phyloP scores from a whole-genome alignment of 805 yeast species.

The Zygoascus bituminiphila region DNA sequence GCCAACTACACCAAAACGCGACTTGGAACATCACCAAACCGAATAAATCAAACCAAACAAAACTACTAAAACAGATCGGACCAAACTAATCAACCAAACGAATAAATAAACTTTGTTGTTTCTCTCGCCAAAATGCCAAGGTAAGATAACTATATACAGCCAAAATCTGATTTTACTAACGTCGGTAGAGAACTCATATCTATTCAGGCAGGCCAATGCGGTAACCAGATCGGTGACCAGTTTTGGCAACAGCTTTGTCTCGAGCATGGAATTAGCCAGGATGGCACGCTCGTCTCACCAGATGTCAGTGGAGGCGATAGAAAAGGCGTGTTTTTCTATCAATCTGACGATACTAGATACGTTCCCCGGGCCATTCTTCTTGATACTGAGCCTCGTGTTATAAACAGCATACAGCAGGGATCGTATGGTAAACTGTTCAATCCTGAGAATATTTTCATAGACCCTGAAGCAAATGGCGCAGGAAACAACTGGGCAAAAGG shows the following conservation, averaged over 20 bases:
- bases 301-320: slow-evolving; percentile 50
- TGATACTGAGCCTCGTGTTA: slow-evolving; percentile 82
- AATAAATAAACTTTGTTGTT: no score
- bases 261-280: slow-evolving; percentile 76
- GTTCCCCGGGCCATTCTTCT: slow-evolving; percentile 82
- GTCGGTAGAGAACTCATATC: slow-evolving; percentile 31
- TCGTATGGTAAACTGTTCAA: slow-evolving; percentile 60
- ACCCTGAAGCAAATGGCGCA: slow-evolving; percentile 84
- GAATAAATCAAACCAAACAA: no score
- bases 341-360: slow-evolving; percentile 64
- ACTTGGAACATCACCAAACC: no score
- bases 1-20: no score
- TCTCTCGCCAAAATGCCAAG: slow-evolving; percentile 12
- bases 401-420: slow-evolving; percentile 50
- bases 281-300: slow-evolving; percentile 42
- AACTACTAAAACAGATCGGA: no score
- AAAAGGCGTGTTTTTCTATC: slow-evolving; percentile 75
- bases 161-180: not conserved
- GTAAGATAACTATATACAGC: slow-evolving; percentile 2
- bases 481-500: slow-evolving; percentile 97
- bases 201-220: slow-evolving; percentile 71
- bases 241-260: slow-evolving; percentile 84
- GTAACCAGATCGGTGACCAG: slow-evolving; percentile 88
- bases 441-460: slow-evolving; percentile 70
- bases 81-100: no score